Percentiles rank a stretch among this genome's conserved stretches.
These are phyloP conservation scores for Astrocystis sublimbata DNA, from an alignment of 495 filamentous ascomycete species.

Conservation along the genomic window DNA sequence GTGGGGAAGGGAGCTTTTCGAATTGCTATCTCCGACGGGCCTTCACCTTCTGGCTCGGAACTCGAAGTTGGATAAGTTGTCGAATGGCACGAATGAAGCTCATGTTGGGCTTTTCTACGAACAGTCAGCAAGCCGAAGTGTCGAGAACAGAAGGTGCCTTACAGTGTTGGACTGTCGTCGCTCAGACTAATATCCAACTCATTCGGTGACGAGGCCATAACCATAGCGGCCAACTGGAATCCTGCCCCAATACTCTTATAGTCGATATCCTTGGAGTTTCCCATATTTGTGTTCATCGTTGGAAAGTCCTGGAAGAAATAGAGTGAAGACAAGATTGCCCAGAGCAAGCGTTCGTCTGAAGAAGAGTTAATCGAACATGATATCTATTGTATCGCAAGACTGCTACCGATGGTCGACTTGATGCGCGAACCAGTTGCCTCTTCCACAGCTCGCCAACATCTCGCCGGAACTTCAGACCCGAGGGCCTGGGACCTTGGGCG, in stretches of 20 bases:
- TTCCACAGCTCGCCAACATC: neutral
- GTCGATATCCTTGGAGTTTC: neutral
- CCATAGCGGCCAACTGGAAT: neutral
- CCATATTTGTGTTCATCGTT: neutral
- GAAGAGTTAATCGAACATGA: neutral
- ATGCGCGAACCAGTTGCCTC: constrained; percentile 14
- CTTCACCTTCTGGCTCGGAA: neutral
- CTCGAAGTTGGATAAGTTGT: neutral
- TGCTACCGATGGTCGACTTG: neutral
- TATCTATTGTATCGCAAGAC: neutral
- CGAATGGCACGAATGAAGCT: neutral
- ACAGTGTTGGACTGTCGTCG: neutral
- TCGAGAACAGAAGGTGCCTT: neutral
- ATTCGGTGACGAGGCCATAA: neutral
- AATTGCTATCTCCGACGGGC: neutral
- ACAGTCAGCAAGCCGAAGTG: neutral
- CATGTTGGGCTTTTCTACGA: neutral
- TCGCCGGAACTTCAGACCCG: neutral
- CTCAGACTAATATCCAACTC: neutral
- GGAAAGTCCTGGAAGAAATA: neutral
- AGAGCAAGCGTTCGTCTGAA: neutral
- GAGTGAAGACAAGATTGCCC: neutral
- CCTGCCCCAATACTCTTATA: constrained; percentile 14
- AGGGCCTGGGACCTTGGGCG: neutral
- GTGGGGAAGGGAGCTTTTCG: neutral